Conservation (phyloP, 768 basidiomycete genomes). For the Sarcomyxa edulis region DNA sequence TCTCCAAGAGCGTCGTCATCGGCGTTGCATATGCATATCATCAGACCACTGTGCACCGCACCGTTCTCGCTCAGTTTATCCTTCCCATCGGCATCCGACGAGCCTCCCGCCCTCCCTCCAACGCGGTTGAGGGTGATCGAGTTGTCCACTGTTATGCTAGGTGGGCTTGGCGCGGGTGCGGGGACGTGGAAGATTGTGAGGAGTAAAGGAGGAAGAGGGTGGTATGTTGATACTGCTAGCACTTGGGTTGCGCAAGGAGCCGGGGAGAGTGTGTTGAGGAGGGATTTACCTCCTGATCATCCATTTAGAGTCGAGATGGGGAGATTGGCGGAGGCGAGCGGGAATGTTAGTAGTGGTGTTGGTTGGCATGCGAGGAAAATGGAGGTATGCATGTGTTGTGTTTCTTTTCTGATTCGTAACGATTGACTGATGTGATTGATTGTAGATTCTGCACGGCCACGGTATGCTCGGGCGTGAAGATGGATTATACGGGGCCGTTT, state of each 20-base stretch:
- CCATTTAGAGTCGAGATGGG: slow-evolving; percentile 69
- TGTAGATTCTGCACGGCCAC: slow-evolving; percentile 76
- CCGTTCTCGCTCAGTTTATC: slow-evolving; percentile 63
- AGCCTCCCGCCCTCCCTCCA: slow-evolving; percentile 38
- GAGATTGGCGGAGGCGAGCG: slow-evolving; percentile 71
- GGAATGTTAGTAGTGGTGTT: slow-evolving; percentile 85
- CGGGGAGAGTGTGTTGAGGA: slow-evolving; percentile 41
- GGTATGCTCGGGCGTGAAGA: slow-evolving; percentile 92
- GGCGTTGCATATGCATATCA: slow-evolving; percentile 69
- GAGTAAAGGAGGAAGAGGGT: slow-evolving; percentile 90
- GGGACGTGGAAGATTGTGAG: slow-evolving; percentile 86
- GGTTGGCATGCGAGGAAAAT: slow-evolving; percentile 98
- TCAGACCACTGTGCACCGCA: slow-evolving; percentile 74
- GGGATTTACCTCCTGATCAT: slow-evolving; percentile 58
- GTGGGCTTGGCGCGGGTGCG: slow-evolving; percentile 70
- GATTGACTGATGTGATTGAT: slow-evolving; percentile 1
- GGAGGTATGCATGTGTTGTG: slow-evolving; percentile 62
- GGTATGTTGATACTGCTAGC: slow-evolving; percentile 89
- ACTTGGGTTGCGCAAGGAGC: slow-evolving; percentile 53
- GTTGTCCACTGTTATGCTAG: slow-evolving; percentile 65
- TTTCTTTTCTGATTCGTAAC: too few relatives aligned
- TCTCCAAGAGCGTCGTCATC: slow-evolving; percentile 51
- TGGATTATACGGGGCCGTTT: slow-evolving; percentile 89
- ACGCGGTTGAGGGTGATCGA: slow-evolving; percentile 87
- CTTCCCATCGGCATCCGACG: slow-evolving; percentile 19